A percentile compares a stretch with the other conserved stretches of the same genome.
phyloP scores from a whole-genome alignment of 2,329 filamentous ascomycete species.

The Trichophyton schoenleinii region DNA sequence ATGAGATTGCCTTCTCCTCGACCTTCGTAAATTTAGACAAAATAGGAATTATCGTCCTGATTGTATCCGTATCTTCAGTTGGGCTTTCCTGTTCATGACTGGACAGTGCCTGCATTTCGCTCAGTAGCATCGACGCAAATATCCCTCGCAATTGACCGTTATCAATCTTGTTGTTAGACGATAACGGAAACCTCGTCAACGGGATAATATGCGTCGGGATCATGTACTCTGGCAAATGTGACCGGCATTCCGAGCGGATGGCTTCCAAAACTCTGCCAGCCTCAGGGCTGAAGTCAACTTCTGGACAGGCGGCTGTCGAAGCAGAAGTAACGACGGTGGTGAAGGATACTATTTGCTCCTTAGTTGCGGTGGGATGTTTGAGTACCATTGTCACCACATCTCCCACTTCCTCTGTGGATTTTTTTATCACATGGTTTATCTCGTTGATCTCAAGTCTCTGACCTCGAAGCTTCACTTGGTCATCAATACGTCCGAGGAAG shows the following conservation, averaged over 20 bases:
- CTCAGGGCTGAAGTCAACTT: conserved; percentile 29
- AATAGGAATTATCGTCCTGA: conserved; percentile 38
- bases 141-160: conserved; percentile 54
- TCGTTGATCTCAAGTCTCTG: conserved; percentile 83
- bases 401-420: conserved; percentile 43
- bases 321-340: conserved; percentile 26
- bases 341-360: conserved; percentile 74
- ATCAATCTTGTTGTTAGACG: conserved; percentile 82
- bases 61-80: conserved; percentile 29
- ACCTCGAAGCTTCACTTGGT: conserved; percentile 82
- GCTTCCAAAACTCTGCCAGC: not conserved
- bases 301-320: conserved; percentile 10
- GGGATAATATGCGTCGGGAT: conserved; percentile 72
- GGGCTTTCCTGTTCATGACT: conserved; percentile 16
- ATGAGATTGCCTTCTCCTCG: conserved; percentile 33
- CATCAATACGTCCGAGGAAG: conserved; percentile 76
- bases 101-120: conserved; percentile 49
- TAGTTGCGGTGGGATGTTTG: conserved; percentile 58
- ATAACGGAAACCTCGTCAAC: conserved; percentile 61
- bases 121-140: conserved; percentile 49
- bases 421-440: conserved; percentile 71
- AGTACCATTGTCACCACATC: conserved; percentile 68
- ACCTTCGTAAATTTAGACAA: conserved; percentile 44
- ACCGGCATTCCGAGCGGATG: conserved; percentile 52
- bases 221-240: conserved; percentile 72